Base-by-base conservation (phyloP, 495 filamentous ascomycete genomes). In the Apiosordaria backusii region DNA sequence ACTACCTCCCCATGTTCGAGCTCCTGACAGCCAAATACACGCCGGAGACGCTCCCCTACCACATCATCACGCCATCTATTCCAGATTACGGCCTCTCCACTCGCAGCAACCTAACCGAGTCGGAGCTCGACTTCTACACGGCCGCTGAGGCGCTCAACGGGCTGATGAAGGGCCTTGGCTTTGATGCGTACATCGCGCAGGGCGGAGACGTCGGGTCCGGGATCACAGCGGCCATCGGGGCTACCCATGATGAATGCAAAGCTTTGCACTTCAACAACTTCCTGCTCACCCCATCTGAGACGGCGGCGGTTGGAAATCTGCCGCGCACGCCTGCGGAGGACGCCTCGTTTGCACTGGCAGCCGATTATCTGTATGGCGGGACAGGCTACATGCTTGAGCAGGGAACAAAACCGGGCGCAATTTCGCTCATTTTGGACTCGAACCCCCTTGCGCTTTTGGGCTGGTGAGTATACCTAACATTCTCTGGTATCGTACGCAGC, bases 201-300 rank as follows among this genome's bases (percentile, higher is more conserved):
- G 89, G 89, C 2, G 89, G 89, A n/a, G 88, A 92, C 68, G 81
- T 90, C 61, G 89, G 89, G 4, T 82, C 80, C 68, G 70, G 74
- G 4, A 60, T 90, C 19, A 77, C 81, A 0, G 70, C 82, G 18
- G 59, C 78, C 1, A 55, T 89, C 60, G 78, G 73, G 1, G 67
- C 55, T 3, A 26, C 63, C 19, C 63, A 75, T 57, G 65, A 74
- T 4, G 70, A 70, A 19, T 83, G 80, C 69, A 81, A 80, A 65
- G 80, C 76, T n/a, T 66, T 79, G 16, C 80, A 81, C 61, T 57
- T 77, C 5, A 76, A 76, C 64, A 71, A 72, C 58, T 59, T 75
- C 50, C 40, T 73, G n/a, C 53, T 68, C 23, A 68, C 53, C 23
- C 64, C 67, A 1, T 65, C 57, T 4, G 60, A 71, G 15, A 60